Conservation (phyloP, 2,329 filamentous ascomycete genomes). For the Cercospora brassicicola region DNA sequence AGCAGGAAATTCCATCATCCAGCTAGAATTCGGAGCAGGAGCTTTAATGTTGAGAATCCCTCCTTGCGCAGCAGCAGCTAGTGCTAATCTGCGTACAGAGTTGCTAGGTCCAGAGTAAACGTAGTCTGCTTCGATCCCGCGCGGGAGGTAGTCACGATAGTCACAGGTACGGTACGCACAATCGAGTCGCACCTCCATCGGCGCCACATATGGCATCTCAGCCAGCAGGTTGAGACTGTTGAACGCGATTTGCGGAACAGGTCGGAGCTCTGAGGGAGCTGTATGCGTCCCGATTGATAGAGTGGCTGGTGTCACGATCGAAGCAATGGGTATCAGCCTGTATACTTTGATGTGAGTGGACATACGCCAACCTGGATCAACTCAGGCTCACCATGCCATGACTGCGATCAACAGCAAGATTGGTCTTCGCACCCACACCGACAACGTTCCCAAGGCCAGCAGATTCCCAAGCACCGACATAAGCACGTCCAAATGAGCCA, state of each 20-base stretch:
- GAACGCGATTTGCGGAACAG: background rate
- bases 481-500: background rate
- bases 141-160: too few relatives aligned
- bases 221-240: background rate
- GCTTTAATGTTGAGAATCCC: too few relatives aligned
- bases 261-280: background rate
- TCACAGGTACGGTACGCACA: too few relatives aligned
- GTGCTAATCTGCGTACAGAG: too few relatives aligned
- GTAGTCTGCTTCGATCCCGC: too few relatives aligned
- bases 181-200: too few relatives aligned
- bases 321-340: slow-evolving; percentile 10
- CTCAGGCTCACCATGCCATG: background rate
- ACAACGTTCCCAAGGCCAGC: background rate
- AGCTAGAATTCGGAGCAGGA: too few relatives aligned
- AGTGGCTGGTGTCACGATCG: slow-evolving; percentile 9
- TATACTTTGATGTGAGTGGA: background rate
- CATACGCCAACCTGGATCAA: too few relatives aligned
- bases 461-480: background rate
- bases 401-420: slow-evolving; percentile 1
- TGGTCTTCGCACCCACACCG: background rate
- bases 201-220: too few relatives aligned
- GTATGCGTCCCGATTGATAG: background rate
- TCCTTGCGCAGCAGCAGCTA: too few relatives aligned
- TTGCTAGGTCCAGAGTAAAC: too few relatives aligned
- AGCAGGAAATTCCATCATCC: too few relatives aligned